Base-by-base conservation (phyloP, 148 eudicot species). In the Gaultheria prostrata region DNA sequence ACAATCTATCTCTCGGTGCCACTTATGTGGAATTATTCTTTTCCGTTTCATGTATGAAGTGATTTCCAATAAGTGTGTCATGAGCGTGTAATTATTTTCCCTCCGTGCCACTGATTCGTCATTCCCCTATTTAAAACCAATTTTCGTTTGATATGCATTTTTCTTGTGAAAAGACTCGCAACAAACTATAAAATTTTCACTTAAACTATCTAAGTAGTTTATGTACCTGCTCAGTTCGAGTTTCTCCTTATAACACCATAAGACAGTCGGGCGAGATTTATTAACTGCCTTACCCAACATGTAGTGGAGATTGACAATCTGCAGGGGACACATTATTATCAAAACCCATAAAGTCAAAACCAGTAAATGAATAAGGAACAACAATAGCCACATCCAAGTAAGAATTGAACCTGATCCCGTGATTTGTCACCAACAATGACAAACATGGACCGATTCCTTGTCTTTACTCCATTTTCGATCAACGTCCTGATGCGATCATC, bases 161-260 rank as follows among this genome's bases (percentile, higher is more conserved):
- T 10, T 6, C 53, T 21, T 45, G 53, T 75, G 78, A 75, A 75
- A 43, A 45, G 78, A 46, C 17, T 21, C 24, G n/a, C 24, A n/a
- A 75, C 13, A 20, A 74, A 17, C 18, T 72, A 24, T 75, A 75
- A 3, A 39, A 43, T 18, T 20, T 32, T 15, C 45, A 74, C 13
- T 20, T 2, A 43, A 43, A 43, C 20, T 75, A 45, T 9, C 26
- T n/a, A 21, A 45, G 15, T 21, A 67, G 35, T 75, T 45, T 46
- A 45, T 21, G 53, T 45, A 75, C 78, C 78, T 93, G 94, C 94
- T 93, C 2, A 92, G 87, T 48, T 91, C 98, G 26, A 95, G 94
- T 81, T 94, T 91, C 26, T 94, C 90, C 87, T 83, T 93, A 85
- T 95, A 95, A 77, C 98, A 95, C 98, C 98, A 95, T 20, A 95